Evolutionary conservation across 352 stramenopile species (phyloP).

Genomic region (Globisporangium alternatum): DNA sequence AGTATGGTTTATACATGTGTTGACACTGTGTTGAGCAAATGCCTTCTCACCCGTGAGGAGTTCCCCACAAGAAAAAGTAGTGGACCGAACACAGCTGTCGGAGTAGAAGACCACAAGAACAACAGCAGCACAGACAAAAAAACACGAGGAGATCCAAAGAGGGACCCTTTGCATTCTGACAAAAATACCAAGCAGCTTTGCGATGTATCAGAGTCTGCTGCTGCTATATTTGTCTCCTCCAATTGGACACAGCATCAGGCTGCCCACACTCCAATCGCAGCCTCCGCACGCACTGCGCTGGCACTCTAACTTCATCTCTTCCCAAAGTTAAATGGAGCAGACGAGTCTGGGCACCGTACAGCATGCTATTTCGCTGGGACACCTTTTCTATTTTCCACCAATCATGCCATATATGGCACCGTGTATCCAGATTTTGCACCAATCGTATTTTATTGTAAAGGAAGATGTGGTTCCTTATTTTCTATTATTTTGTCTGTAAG

Average conservation of each 20-base stretch:
- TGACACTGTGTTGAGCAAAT: background rate
- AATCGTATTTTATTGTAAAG: background rate
- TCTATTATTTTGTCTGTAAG: constrained; percentile 7
- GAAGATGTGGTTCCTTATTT: background rate
- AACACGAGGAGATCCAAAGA: background rate
- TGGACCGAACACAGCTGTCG: background rate
- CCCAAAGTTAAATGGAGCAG: background rate
- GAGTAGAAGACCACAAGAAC: background rate
- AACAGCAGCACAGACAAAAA: background rate
- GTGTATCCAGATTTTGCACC: background rate
- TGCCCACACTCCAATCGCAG: background rate
- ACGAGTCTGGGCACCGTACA: background rate
- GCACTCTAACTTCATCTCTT: too few relatives aligned
- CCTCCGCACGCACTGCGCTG: too few relatives aligned
- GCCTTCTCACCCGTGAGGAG: background rate
- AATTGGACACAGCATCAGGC: background rate
- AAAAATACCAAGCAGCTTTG: background rate
- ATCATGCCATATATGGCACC: background rate
- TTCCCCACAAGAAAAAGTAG: constrained; percentile 3
- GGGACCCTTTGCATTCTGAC: background rate
- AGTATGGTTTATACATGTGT: too few relatives aligned
- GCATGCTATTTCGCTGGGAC: background rate
- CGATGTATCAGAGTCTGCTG: background rate
- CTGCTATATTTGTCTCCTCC: too few relatives aligned
- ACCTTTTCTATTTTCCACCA: background rate